Base-by-base conservation (phyloP, 495 filamentous ascomycete genomes). In the Recurvomyces mirabilis region DNA sequence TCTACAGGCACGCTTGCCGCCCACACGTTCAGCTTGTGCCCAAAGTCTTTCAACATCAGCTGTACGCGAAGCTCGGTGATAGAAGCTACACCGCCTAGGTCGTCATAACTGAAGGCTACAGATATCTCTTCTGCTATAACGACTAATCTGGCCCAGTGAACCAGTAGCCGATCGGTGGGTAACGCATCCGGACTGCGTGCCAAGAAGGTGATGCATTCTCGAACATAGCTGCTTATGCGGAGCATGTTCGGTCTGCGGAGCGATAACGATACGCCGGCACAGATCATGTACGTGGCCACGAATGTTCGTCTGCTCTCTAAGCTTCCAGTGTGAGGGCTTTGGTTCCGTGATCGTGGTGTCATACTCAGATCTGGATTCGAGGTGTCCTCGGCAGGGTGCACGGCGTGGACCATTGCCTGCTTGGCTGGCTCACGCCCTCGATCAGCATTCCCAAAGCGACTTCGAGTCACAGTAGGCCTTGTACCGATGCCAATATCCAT, bases 161-260 rank as follows among this genome's bases (percentile, higher is more conserved):
- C 63, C 35, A 72, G 47, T 24, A 59, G 61, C 36, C 55, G 63
- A 49, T 73, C 70, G 22, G 34, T 25, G 4, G 45, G 33, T 4
- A 57, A 51, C 14, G 57, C 46, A 33, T 61, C 59, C 2, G 67
- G 62, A 14, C 64, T 64, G 28, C 43, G 47, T 36, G 64, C 60
- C 6, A 74, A 40, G 29, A 63, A 56, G 4, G 59, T 60, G 5
- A 71, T 46, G 51, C 65, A 75, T 34, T 75, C 69, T 1, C 49
- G 48, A 46, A 71, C 61, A 63, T 69, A 73, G 40, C 65, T 62
- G 26, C 65, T 71, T 38, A 61, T 69, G n/a, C 66, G 57, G 0
- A 74, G 65, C 54, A 73, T 53, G 51, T 69, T 71, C 7, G 70
- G 69, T 24, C 70, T 60, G 15, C 70, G 63, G 24, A 67, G 64